These are phyloP conservation scores for Jacaranda mimosifolia DNA, from an alignment of 257 asterid species.

Conservation along the genomic window DNA sequence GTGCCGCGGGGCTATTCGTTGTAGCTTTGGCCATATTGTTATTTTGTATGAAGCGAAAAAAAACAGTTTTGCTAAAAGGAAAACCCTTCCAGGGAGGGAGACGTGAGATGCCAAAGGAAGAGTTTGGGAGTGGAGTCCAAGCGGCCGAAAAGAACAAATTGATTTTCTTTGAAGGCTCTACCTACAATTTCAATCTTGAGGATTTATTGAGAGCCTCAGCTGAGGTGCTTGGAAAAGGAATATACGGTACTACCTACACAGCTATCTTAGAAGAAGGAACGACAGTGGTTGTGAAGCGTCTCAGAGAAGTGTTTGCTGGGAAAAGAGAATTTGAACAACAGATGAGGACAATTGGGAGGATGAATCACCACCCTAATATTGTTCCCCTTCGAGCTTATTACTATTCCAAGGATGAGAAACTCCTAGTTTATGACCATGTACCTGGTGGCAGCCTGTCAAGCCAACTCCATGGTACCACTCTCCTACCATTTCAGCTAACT, in stretches of 20 bases:
- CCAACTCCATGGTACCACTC: conserved; percentile 60
- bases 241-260: conserved; percentile 71
- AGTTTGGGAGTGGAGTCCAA: conserved; percentile 68
- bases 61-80: conserved; percentile 35
- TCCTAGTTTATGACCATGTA: conserved; percentile 58
- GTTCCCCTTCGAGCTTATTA: conserved; percentile 72
- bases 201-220: conserved; percentile 83
- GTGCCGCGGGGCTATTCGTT: conserved; percentile 44
- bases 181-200: conserved; percentile 69
- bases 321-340: conserved; percentile 76
- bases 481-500: conserved; percentile 1
- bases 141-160: conserved; percentile 71
- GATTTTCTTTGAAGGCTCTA: conserved; percentile 58
- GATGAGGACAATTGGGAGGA: conserved; percentile 61
- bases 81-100: conserved; percentile 34
- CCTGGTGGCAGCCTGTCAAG: conserved; percentile 68
- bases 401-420: conserved; percentile 78
- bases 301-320: conserved; percentile 61
- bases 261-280: conserved; percentile 76
- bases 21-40: conserved; percentile 41
- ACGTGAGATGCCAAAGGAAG: conserved; percentile 53
- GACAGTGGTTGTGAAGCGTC: conserved; percentile 69
- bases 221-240: conserved; percentile 80
- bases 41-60: conserved; percentile 48
- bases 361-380: conserved; percentile 59